Conservation (phyloP, 345 rosid genomes). For the Boechera retrofracta region DNA sequence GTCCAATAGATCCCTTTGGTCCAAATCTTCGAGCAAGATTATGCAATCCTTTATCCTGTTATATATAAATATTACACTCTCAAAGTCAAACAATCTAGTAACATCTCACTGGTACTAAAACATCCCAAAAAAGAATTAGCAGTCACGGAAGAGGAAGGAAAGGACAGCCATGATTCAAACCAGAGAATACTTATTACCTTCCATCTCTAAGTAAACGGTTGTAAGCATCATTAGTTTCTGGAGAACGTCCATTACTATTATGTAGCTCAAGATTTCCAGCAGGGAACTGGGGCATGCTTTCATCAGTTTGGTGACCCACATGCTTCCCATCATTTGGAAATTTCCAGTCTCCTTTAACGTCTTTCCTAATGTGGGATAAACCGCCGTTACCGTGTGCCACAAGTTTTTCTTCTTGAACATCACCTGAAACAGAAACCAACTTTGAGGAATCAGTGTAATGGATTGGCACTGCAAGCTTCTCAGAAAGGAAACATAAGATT, state of each 20-base stretch:
- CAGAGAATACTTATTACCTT: constrained; percentile 57
- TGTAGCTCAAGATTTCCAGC: constrained; percentile 32
- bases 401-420: constrained; percentile 46
- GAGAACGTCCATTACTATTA: constrained; percentile 46
- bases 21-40: constrained; percentile 78
- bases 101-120: constrained; percentile 26
- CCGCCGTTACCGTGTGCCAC: constrained; percentile 46
- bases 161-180: constrained; percentile 23
- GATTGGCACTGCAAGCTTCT: constrained; percentile 17
- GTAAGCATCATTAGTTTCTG: constrained; percentile 52
- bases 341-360: constrained; percentile 43
- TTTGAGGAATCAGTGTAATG: constrained; percentile 35
- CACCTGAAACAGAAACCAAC: constrained; percentile 48
- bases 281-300: constrained; percentile 45
- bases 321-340: constrained; percentile 49
- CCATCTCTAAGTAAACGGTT: constrained; percentile 65
- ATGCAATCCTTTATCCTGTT: constrained; percentile 76
- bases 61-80: constrained; percentile 15
- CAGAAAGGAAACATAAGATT: constrained; percentile 12
- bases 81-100: constrained; percentile 17
- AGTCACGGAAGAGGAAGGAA: constrained; percentile 10
- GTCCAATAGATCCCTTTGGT: constrained; percentile 63
- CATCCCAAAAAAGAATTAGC: not conserved
- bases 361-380: constrained; percentile 48
- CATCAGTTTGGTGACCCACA: constrained; percentile 44